Base-by-base conservation (phyloP, 805 yeast species). In the Starmerella davenportii region DNA sequence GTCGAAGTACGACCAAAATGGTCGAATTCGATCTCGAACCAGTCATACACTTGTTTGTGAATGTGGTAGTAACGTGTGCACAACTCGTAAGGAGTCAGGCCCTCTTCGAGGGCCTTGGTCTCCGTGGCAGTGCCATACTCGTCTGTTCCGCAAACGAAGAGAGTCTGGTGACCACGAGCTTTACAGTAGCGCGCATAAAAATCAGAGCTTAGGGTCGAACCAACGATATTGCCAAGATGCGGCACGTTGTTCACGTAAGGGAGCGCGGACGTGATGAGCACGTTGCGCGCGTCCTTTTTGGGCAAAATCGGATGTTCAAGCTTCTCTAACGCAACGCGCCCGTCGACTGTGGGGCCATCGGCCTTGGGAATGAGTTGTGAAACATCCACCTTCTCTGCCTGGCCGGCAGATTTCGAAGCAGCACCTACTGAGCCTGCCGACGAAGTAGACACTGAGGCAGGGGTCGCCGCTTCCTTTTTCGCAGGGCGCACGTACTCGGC, bases 91-190 rank as follows among this genome's bases (percentile, higher is more conserved):
- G 99, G 98, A 3, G 93, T 70, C 43, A 80, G 78, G 31, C 78
- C 75, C 55, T 90, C 98, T 58, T 87, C 96, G 37, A 90, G 63
- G 9, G 98, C 98, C 62, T 87, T 90, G 21, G 98, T 90, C 61
- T 90, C 99, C 14, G 98, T 90, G 35, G 99, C 99, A 41, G 99
- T 90, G 57, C 99, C 99, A 57, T 90, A 90, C 63, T 90, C 99
- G 58, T 90, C 99, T 29, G 98, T 90, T 63, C 99, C 99, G 61
- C 98, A 84, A 41, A 90, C 62, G 54, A 65, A 90, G 47, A 90
- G 63, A 17, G 93, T 67, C 58, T 85, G 90, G 63, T 77, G 76
- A 59, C 82, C 79, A 65, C 95, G 74, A 51, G 77, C 75, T 60
- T 84, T 85, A 57, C 79, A 72, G 60, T 80, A 90, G 55, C 96